Percentiles rank a stretch among this genome's conserved stretches.
phyloP scores from a whole-genome alignment of 148 eudicot genomes.

The Chenopodium quinoa region DNA sequence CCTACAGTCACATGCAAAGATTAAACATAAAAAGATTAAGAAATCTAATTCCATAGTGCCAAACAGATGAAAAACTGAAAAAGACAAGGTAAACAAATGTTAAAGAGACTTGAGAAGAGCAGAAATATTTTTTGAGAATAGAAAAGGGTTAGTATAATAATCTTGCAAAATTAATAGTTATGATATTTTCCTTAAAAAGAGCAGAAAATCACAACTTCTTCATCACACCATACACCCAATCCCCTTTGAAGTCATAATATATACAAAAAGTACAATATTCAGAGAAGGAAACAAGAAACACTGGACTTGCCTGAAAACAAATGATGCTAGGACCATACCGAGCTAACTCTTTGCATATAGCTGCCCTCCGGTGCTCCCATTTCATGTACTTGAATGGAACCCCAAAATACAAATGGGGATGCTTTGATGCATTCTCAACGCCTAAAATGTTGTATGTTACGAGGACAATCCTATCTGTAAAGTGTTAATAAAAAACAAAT shows the following conservation, averaged over 20 bases:
- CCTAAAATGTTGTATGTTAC: constrained; percentile 86
- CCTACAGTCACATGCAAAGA: constrained; percentile 44
- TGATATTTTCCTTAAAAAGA: neutral
- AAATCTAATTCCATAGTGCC: neutral
- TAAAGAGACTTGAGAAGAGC: neutral
- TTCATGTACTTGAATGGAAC: constrained; percentile 46
- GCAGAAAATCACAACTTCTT: neutral
- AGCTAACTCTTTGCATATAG: constrained; percentile 54
- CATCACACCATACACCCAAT: neutral
- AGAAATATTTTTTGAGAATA: neutral
- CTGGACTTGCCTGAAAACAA: constrained; percentile 74
- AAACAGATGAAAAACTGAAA: neutral
- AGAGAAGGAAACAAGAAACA: constrained; percentile 6
- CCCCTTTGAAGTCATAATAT: neutral
- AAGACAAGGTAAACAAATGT: neutral
- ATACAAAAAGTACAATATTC: constrained; percentile 9
- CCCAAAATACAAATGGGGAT: constrained; percentile 55
- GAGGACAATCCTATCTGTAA: constrained; percentile 66
- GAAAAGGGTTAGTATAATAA: neutral
- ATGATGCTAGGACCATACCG: constrained; percentile 62
- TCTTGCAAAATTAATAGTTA: neutral
- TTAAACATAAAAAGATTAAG: constrained; percentile 5
- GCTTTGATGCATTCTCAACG: constrained; percentile 78
- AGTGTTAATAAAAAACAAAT: constrained; percentile 11
- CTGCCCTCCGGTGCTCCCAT: constrained; percentile 64